A percentile compares a stretch with the other conserved stretches of the same genome.
These are phyloP conservation scores for Suhomyces wounanorum DNA, from an alignment of 1,139 yeast genomes.

Conservation along the genomic window DNA sequence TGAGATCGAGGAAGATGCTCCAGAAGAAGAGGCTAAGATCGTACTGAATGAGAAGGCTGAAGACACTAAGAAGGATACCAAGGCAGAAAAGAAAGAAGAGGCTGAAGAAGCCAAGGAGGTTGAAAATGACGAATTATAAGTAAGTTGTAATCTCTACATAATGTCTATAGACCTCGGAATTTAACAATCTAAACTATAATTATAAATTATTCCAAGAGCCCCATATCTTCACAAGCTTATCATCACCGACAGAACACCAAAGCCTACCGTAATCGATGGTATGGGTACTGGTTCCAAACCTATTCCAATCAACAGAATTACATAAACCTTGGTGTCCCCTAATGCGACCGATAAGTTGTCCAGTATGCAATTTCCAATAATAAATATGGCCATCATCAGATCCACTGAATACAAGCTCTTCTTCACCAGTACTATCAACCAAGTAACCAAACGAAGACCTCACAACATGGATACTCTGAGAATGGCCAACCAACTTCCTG, in stretches of 20 bases:
- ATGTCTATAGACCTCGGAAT: slow-evolving; percentile 8
- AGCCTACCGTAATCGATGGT: slow-evolving; percentile 46
- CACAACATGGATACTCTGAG: slow-evolving; percentile 68
- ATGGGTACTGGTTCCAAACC: slow-evolving; percentile 21
- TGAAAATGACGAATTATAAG: slow-evolving; percentile 48
- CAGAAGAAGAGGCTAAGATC: slow-evolving; percentile 6
- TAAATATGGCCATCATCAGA: slow-evolving; percentile 80
- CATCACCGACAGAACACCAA: slow-evolving; percentile 89
- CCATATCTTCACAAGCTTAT: slow-evolving; percentile 68
- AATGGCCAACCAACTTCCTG: slow-evolving; percentile 69
- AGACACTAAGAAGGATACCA: too few relatives aligned
- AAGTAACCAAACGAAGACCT: slow-evolving; percentile 75
- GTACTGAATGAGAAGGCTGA: slow-evolving; percentile 2
- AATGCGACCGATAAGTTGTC: slow-evolving; percentile 61
- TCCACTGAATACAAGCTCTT: slow-evolving; percentile 75
- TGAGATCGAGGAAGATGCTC: slow-evolving; percentile 25
- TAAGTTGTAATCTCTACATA: slow-evolving; percentile 3
- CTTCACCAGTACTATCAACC: slow-evolving; percentile 45
- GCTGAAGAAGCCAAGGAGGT: slow-evolving; percentile 19
- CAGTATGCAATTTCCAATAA: slow-evolving; percentile 78
- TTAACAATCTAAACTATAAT: neutral
- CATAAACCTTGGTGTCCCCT: slow-evolving; percentile 69
- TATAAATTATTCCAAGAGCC: slow-evolving; percentile 27
- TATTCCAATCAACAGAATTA: slow-evolving; percentile 79
- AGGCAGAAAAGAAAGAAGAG: too few relatives aligned